Evolutionary conservation across 2,329 filamentous ascomycete genomes (phyloP).

Genomic region (Leptoxyphium fumago): DNA sequence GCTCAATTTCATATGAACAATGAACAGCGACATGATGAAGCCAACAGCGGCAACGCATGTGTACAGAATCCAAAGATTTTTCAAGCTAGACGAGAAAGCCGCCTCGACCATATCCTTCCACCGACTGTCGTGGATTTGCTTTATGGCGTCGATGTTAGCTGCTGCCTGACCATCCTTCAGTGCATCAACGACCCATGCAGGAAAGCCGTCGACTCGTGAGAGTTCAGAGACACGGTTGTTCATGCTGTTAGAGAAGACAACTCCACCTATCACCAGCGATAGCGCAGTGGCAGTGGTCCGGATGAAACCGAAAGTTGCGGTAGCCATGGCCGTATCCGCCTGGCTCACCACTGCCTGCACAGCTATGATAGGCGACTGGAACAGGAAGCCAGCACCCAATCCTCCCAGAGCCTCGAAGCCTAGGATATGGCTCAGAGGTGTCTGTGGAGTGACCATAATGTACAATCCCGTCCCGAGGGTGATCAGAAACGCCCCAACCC

Average conservation of each 20-base stretch:
- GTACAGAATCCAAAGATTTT: slow-evolving; percentile 36
- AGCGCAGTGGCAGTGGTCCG: slow-evolving; percentile 31
- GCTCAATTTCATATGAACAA: slow-evolving; percentile 30
- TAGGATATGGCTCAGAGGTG: slow-evolving; percentile 28
- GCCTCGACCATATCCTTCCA: slow-evolving; percentile 27
- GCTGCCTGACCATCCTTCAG: slow-evolving; percentile 30
- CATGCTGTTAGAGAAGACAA: slow-evolving; percentile 36
- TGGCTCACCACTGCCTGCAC: slow-evolving; percentile 35
- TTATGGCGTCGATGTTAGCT: slow-evolving; percentile 32
- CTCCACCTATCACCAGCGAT: slow-evolving; percentile 35
- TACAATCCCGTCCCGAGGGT: slow-evolving; percentile 35
- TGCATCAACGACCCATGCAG: slow-evolving; percentile 17
- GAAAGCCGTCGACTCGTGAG: slow-evolving; percentile 5
- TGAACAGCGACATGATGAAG: slow-evolving; percentile 29
- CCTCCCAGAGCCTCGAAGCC: slow-evolving; percentile 37
- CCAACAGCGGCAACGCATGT: slow-evolving; percentile 28
- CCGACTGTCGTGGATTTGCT: slow-evolving; percentile 21
- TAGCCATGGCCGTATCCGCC: slow-evolving; percentile 36
- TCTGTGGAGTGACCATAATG: slow-evolving; percentile 25
- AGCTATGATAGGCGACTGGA: slow-evolving; percentile 41
- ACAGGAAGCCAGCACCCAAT: slow-evolving; percentile 37
- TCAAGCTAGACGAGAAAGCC: slow-evolving; percentile 35
- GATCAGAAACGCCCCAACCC: slow-evolving; percentile 27
- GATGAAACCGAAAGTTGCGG: slow-evolving; percentile 36
- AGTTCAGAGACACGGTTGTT: slow-evolving; percentile 3